These are phyloP conservation scores for Sphagnurus paluster DNA, from an alignment of 1,284 basidiomycete species.

Conservation along the genomic window DNA sequence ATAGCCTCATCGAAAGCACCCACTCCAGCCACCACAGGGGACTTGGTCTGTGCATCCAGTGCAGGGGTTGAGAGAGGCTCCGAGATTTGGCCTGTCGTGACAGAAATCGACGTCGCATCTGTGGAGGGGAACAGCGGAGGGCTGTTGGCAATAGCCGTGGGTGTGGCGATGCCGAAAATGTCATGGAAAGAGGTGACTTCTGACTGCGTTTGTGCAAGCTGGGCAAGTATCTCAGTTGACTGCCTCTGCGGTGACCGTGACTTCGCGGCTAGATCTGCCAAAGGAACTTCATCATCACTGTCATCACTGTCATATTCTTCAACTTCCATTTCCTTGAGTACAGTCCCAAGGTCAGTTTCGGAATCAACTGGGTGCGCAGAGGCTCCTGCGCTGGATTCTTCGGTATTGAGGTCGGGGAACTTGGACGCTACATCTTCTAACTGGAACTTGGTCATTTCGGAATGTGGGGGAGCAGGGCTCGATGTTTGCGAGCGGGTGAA, in stretches of 20 bases:
- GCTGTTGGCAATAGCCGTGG: slow-evolving; percentile 13
- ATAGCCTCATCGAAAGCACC: slow-evolving; percentile 77
- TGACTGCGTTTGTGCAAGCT: slow-evolving; percentile 25
- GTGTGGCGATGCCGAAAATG: slow-evolving; percentile 55
- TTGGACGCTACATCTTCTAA: slow-evolving; percentile 38
- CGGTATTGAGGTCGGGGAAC: slow-evolving; percentile 21
- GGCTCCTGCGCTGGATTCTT: slow-evolving; percentile 16
- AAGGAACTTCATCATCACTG: slow-evolving; percentile 54
- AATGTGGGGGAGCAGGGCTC: slow-evolving; percentile 12
- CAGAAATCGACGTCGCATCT: slow-evolving; percentile 5
- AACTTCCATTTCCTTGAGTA: slow-evolving; percentile 65
- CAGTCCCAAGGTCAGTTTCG: slow-evolving; percentile 52
- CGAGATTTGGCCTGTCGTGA: slow-evolving; percentile 24
- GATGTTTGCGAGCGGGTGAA: slow-evolving; percentile 23
- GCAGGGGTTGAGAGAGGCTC: slow-evolving; percentile 13
- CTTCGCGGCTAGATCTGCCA: slow-evolving; percentile 33
- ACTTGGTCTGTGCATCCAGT: slow-evolving; percentile 24
- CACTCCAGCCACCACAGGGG: slow-evolving; percentile 42
- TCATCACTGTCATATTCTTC: slow-evolving; percentile 62
- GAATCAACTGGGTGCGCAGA: slow-evolving; percentile 17
- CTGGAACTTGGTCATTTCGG: slow-evolving; percentile 44
- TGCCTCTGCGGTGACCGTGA: slow-evolving; percentile 18
- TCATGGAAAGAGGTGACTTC: slow-evolving; percentile 52
- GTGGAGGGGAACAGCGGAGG: background rate
- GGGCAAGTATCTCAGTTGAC: slow-evolving; percentile 21